Evolutionary conservation across 164 flowering plant species (phyloP).

Genomic region (Aristolochia fimbriata): DNA sequence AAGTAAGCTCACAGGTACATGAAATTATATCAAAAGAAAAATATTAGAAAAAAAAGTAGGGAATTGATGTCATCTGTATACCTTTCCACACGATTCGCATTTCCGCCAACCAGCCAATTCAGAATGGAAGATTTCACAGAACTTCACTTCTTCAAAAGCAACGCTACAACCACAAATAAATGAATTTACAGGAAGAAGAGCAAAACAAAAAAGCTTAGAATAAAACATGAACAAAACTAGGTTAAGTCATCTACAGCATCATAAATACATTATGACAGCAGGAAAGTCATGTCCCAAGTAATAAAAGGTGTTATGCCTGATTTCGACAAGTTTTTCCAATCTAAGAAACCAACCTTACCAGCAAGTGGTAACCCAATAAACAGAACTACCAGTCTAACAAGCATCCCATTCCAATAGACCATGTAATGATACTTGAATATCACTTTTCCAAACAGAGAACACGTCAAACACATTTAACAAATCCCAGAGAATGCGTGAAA

Average conservation of each 20-base stretch:
- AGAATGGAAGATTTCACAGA: slow-evolving; percentile 63
- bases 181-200: not conserved
- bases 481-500: too few relatives aligned
- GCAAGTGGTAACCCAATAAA: too few relatives aligned
- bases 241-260: not conserved
- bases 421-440: too few relatives aligned
- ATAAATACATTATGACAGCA: not conserved
- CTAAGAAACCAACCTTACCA: too few relatives aligned
- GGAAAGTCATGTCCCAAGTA: not conserved
- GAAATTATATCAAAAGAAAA: not conserved
- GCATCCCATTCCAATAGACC: too few relatives aligned
- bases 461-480: too few relatives aligned
- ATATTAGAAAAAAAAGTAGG: not conserved
- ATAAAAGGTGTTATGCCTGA: too few relatives aligned
- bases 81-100: slow-evolving; percentile 89
- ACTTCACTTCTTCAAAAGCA: slow-evolving; percentile 38
- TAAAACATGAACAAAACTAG: not conserved
- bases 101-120: slow-evolving; percentile 82
- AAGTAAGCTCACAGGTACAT: too few relatives aligned
- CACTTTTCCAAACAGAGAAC: too few relatives aligned
- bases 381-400: too few relatives aligned
- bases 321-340: too few relatives aligned
- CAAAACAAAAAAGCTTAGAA: not conserved
- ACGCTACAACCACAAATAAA: slow-evolving; percentile 25
- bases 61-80: slow-evolving; percentile 11